Conservation (phyloP, 805 yeast genomes). For the Myxozyma sirexii region DNA sequence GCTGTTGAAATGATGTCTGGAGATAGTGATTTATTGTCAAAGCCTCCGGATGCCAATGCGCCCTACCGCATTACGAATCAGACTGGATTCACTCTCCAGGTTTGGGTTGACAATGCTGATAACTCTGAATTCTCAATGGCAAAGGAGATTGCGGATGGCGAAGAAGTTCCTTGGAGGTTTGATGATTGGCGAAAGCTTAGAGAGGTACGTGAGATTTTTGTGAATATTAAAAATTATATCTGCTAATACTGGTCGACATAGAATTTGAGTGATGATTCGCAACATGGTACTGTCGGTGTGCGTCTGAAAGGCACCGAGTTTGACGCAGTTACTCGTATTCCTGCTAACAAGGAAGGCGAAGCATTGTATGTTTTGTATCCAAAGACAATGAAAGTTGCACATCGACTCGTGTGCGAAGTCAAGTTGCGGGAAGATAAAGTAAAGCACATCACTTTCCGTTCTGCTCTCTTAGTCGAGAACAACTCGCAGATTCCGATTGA, state of each 20-base stretch:
- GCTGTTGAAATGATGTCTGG: constrained; percentile 45
- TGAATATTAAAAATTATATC: too few relatives aligned
- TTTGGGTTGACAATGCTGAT: constrained; percentile 69
- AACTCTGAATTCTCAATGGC: constrained; percentile 37
- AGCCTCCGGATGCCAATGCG: constrained; percentile 73
- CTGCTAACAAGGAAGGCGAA: constrained; percentile 83
- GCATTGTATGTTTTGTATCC: constrained; percentile 71
- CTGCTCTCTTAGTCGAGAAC: constrained; percentile 72
- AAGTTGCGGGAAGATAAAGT: constrained; percentile 72
- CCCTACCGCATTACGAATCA: constrained; percentile 83
- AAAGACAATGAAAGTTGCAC: constrained; percentile 62
- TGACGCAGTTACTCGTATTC: constrained; percentile 55
- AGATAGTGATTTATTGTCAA: constrained; percentile 42
- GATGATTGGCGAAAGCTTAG: constrained; percentile 91
- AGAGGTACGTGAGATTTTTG: constrained; percentile 51
- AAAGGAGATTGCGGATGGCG: constrained; percentile 49
- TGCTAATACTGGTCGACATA: not conserved
- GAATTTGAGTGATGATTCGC: constrained; percentile 31
- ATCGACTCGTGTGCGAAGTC: constrained; percentile 73
- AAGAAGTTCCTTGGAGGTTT: constrained; percentile 78
- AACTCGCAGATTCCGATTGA: constrained; percentile 62
- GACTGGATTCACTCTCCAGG: constrained; percentile 78
- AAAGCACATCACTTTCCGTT: constrained; percentile 74
- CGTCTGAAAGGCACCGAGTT: constrained; percentile 57
- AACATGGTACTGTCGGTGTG: constrained; percentile 33